Base-by-base conservation (phyloP, 805 yeast species). In the Millerago galiae region DNA sequence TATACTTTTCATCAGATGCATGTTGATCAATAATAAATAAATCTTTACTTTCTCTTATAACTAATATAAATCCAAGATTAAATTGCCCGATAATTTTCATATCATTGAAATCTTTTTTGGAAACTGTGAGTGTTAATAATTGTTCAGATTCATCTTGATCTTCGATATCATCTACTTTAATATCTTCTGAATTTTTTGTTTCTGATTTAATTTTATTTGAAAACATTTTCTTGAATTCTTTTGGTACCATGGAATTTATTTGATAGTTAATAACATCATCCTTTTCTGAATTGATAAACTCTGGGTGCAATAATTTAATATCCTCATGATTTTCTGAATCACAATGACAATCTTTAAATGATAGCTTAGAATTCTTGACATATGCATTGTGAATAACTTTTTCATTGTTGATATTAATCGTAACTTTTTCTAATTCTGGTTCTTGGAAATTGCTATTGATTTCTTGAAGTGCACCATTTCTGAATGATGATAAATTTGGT, bases 1-100 rank as follows among this genome's bases (percentile, higher is more conserved):
- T 93, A 66, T 56, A 88, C 52, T 90, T 93, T 56, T 93, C 99
- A 65, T 93, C 99, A 50, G 95, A 85, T 1, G 99, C 99, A 66
- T 93, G 99, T 61, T 93, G 99, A 60, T 93, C 99, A 37, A 93
- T 73, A 28, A 93, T 90, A 54, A 93, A 90, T 27, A 91, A 53
- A 55, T 88, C 88, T n/a, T 58, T 58, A 12, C 44, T 51, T 3
- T 58, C 58, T 39, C 79, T 68, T 3, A 76, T 72, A 0, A 86
- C 93, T 15, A 90, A 58, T n/a, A 93, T 87, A 53, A 93, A 93
- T 0, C 98, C 99, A n/a, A 84, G 63, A 59, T 93, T 93, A 65
- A 93, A 93, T 62, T 93, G 99, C 0, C 99, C 99, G 7, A 91
- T 76, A 11, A 93, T 65, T 33, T 72, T 61, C 98, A 93, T 91